phyloP scores from a whole-genome alignment of 371 early-diverging fungal genomes.

The Phascolomyces articulosus region DNA sequence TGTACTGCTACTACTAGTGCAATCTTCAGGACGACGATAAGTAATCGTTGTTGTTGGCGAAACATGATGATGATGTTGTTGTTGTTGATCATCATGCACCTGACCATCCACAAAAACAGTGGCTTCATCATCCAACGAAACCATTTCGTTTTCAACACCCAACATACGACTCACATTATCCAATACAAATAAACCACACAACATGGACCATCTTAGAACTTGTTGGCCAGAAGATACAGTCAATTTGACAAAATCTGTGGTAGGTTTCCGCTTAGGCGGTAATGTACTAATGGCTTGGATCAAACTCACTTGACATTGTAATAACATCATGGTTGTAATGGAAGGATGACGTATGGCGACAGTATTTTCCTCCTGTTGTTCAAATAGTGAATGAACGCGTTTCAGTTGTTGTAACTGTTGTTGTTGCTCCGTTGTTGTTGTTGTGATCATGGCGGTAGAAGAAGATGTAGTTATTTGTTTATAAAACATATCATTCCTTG shows the following conservation, averaged over 20 bases:
- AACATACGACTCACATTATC: constrained; percentile 36
- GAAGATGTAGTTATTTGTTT: no score
- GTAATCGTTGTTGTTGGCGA: no score
- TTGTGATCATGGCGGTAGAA: no score
- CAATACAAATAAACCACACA: constrained; percentile 24
- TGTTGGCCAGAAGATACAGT: constrained; percentile 10
- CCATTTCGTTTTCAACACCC: constrained; percentile 37
- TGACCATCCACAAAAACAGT: constrained; percentile 1
- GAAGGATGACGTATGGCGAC: constrained; percentile 23
- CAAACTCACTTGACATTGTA: constrained; percentile 36
- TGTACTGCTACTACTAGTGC: background rate
- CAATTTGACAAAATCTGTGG: background rate
- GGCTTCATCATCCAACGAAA: constrained; percentile 4
- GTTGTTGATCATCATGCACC: background rate
- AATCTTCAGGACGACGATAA: no score
- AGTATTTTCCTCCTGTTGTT: background rate
- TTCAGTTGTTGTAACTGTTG: background rate
- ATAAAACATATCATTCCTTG: background rate
- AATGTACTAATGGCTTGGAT: constrained; percentile 29
- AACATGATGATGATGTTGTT: background rate
- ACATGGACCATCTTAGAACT: constrained; percentile 28
- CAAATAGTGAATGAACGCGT: constrained; percentile 1
- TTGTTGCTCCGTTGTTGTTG: no score
- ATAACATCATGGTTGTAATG: constrained; percentile 34
- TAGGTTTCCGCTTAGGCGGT: constrained; percentile 15